A percentile compares a stretch with the other conserved stretches of the same genome.
These are phyloP conservation scores for Karstenula rhodostoma DNA, from an alignment of 2,329 filamentous ascomycete genomes.

Conservation along the genomic window DNA sequence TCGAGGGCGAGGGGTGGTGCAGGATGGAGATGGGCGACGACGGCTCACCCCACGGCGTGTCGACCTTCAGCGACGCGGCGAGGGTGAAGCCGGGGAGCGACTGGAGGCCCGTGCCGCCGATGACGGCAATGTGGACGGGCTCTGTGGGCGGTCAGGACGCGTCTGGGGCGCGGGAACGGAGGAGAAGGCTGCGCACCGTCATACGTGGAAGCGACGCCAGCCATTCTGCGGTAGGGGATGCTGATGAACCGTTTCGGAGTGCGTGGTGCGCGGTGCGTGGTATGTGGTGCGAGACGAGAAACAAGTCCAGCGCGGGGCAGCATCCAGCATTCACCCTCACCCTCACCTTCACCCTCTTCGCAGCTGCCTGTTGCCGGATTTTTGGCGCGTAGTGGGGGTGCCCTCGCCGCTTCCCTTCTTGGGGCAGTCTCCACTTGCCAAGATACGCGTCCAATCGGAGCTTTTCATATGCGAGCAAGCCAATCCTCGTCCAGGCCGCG, in stretches of 20 bases:
- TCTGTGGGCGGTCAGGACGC: constrained; percentile 42
- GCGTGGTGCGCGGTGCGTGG: no score
- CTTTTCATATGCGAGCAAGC: constrained; percentile 3
- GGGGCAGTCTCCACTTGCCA: background rate
- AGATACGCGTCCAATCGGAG: constrained; percentile 2
- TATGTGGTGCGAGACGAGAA: background rate
- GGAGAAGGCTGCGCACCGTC: constrained; percentile 31
- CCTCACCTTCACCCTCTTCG: constrained; percentile 5
- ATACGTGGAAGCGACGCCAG: constrained; percentile 43
- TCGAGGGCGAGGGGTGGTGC: constrained; percentile 79
- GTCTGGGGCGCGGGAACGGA: background rate
- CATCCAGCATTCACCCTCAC: constrained; percentile 5
- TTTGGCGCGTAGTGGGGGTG: background rate
- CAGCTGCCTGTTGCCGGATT: background rate
- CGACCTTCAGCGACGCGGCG: constrained; percentile 77
- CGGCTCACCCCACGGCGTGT: constrained; percentile 89
- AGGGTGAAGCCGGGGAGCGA: constrained; percentile 87
- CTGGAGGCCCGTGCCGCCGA: constrained; percentile 83
- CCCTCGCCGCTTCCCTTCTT: background rate
- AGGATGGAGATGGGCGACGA: constrained; percentile 83
- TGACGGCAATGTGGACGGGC: constrained; percentile 60
- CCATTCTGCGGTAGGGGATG: constrained; percentile 22
- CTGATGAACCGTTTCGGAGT: constrained; percentile 12
- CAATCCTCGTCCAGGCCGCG: background rate
- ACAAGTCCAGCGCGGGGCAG: background rate